Conservation (phyloP, 345 rosid genomes). For the Citrus trifoliata region DNA sequence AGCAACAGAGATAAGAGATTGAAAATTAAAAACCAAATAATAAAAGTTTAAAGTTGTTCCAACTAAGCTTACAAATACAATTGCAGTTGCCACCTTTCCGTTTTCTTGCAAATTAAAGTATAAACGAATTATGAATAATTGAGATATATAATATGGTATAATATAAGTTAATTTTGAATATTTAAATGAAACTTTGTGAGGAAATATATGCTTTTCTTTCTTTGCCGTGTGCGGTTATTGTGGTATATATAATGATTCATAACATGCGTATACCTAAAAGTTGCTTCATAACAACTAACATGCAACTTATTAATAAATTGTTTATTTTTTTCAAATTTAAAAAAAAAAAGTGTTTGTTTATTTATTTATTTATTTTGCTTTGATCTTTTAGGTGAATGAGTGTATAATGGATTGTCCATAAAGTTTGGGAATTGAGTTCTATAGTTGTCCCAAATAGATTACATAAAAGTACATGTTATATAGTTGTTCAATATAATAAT, state of each 20-base stretch:
- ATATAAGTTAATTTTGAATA: not conserved
- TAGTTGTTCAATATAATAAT: too few species aligned
- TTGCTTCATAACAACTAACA: not conserved
- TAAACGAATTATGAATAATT: not conserved
- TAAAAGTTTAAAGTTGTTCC: conserved; percentile 5
- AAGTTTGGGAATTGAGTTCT: too few species aligned
- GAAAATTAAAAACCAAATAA: conserved; percentile 5
- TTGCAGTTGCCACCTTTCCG: conserved; percentile 23
- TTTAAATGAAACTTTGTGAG: not conserved
- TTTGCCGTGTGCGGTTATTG: too few species aligned
- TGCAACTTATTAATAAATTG: not conserved
- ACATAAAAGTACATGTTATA: too few species aligned
- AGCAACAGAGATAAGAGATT: too few species aligned
- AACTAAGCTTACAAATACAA: conserved; percentile 36
- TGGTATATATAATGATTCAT: not conserved
- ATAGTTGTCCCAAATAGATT: too few species aligned
- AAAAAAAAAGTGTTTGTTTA: too few species aligned
- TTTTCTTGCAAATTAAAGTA: conserved; percentile 24
- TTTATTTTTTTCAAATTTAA: too few species aligned
- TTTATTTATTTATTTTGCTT: too few species aligned
- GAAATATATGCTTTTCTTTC: not conserved
- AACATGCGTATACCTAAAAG: not conserved
- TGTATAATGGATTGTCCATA: too few species aligned
- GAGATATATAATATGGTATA: not conserved
- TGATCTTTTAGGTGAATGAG: too few species aligned